These are phyloP conservation scores for Saturnispora quitensis DNA, from an alignment of 805 yeast genomes.

Conservation along the genomic window DNA sequence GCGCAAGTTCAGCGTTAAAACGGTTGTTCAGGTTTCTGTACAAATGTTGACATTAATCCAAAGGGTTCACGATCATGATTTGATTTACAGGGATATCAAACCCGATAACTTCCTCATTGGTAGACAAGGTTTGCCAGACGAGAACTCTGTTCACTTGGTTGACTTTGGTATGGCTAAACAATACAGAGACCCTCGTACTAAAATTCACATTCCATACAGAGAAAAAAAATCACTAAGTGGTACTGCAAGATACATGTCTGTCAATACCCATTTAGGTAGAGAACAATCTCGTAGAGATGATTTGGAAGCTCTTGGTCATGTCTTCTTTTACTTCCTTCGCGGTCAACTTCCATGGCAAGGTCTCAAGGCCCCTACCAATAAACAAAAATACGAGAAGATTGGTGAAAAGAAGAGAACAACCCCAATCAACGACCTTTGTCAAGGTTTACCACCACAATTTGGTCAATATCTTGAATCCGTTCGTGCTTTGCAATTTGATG, in stretches of 20 bases:
- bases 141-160: conserved; percentile 78
- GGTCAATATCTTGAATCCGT: conserved; percentile 87
- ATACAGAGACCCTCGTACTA: conserved; percentile 92
- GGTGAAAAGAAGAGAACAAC: conserved; percentile 94
- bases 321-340: conserved; percentile 85
- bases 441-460: conserved; percentile 85
- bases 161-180: conserved; percentile 99
- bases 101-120: conserved; percentile 97
- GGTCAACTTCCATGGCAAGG: conserved; percentile 99
- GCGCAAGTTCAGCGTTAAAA: conserved; percentile 74
- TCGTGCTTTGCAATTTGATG: conserved; percentile 84
- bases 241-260: conserved; percentile 97
- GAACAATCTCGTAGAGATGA: conserved; percentile 97
- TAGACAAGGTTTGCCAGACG: conserved; percentile 73
- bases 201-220: conserved; percentile 91
- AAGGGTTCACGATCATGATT: conserved; percentile 78
- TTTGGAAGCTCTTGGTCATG: conserved; percentile 93
- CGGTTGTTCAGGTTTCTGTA: conserved; percentile 87
- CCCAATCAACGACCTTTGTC: conserved; percentile 74
- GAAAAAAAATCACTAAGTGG: conserved; percentile 95
- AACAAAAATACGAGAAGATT: conserved; percentile 94
- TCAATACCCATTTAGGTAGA: conserved; percentile 93
- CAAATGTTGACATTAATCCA: conserved; percentile 89
- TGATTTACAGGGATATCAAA: conserved; percentile 93
- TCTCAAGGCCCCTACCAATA: conserved; percentile 93